Evolutionary conservation across 768 basidiomycete species (phyloP).

Genomic region (Podaxis sp.): DNA sequence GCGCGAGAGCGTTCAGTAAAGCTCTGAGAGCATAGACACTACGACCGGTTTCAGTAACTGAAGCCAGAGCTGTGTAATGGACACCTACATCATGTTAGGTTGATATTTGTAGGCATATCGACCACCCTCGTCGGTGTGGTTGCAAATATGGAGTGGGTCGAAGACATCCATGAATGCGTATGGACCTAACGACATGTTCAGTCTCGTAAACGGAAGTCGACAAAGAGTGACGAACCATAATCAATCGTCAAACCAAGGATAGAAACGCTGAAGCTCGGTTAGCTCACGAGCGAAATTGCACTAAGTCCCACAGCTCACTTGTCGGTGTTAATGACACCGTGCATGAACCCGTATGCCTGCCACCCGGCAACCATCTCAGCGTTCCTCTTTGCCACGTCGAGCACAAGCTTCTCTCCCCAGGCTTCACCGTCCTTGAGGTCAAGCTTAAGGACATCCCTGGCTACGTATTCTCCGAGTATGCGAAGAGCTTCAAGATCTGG

Average conservation of each 20-base stretch:
- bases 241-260: constrained; percentile 77
- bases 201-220: neutral
- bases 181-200: constrained; percentile 51
- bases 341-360: constrained; percentile 96
- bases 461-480: constrained; percentile 75
- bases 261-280: constrained; percentile 51
- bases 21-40: too few species aligned
- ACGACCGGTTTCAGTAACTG: too few species aligned
- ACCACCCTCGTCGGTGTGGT: constrained; percentile 78
- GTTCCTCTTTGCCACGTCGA: constrained; percentile 82
- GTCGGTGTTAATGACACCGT: constrained; percentile 97
- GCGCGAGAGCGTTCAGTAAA: too few species aligned
- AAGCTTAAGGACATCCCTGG: constrained; percentile 55
- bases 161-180: constrained; percentile 97
- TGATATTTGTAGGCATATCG: constrained; percentile 80
- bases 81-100: constrained; percentile 74
- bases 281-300: constrained; percentile 3
- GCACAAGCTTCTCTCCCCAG: constrained; percentile 73
- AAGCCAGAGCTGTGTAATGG: too few species aligned
- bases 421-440: constrained; percentile 46
- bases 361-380: constrained; percentile 92
- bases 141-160: constrained; percentile 84
- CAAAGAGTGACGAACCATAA: constrained; percentile 47
- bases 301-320: constrained; percentile 50
- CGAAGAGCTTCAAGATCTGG: constrained; percentile 75